These are phyloP conservation scores for Aspergillus texensis DNA, from an alignment of 2,329 filamentous ascomycete genomes.

Conservation along the genomic window DNA sequence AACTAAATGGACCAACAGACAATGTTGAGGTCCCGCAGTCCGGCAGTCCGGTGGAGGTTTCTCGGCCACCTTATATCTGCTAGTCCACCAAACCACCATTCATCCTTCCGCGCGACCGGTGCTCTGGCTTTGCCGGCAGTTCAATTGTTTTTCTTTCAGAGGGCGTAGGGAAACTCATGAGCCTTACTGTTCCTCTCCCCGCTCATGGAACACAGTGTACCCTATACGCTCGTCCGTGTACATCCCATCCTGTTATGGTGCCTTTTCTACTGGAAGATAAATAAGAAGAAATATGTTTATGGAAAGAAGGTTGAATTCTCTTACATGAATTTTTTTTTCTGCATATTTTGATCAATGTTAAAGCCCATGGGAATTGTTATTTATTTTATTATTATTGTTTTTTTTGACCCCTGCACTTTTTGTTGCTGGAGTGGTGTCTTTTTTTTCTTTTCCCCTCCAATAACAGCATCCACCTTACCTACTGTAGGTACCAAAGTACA, in stretches of 20 bases:
- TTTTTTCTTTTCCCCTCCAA: neutral
- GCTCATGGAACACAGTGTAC: neutral
- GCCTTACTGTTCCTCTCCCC: neutral
- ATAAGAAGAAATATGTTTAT: too few relatives aligned
- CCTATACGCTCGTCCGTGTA: neutral
- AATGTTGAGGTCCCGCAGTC: conserved; percentile 27
- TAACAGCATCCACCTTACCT: neutral
- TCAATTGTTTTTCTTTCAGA: neutral
- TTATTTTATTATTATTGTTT: neutral
- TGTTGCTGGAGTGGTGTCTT: neutral
- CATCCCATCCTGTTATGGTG: neutral
- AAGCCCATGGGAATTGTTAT: neutral
- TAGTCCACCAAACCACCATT: neutral
- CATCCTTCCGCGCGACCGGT: conserved; percentile 6
- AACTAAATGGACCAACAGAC: conserved; percentile 10
- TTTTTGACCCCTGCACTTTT: neutral
- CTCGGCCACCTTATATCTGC: conserved; percentile 10
- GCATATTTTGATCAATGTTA: neutral
- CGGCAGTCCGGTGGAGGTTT: conserved; percentile 23
- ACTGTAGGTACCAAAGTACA: neutral
- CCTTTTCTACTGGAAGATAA: too few relatives aligned
- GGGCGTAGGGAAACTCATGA: neutral
- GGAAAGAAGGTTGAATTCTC: neutral
- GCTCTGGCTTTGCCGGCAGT: neutral
- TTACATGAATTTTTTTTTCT: neutral